These are phyloP conservation scores for Metschnikowia continentalis DNA, from an alignment of 805 yeast genomes.

Conservation along the genomic window DNA sequence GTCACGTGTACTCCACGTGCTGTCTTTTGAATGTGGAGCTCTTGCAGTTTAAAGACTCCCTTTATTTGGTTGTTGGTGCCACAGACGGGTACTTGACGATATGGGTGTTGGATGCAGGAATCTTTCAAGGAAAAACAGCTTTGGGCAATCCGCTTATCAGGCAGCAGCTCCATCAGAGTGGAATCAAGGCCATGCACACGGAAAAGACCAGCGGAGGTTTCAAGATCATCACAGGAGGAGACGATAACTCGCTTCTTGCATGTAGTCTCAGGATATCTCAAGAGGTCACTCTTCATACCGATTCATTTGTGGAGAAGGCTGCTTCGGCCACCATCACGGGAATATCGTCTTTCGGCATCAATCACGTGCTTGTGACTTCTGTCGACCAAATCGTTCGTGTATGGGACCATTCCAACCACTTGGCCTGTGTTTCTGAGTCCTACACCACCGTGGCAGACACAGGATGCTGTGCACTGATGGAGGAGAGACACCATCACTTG, in stretches of 20 bases:
- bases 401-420: constrained; percentile 47
- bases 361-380: constrained; percentile 52
- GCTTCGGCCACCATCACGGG: constrained; percentile 88
- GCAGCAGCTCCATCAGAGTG: constrained; percentile 75
- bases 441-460: constrained; percentile 91
- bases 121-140: neutral
- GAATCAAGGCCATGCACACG: constrained; percentile 61
- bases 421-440: constrained; percentile 31
- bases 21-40: constrained; percentile 68
- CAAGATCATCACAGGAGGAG: constrained; percentile 77
- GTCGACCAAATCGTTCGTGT: constrained; percentile 76
- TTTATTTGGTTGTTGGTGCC: constrained; percentile 50
- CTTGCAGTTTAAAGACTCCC: constrained; percentile 22
- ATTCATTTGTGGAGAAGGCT: constrained; percentile 47
- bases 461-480: constrained; percentile 56
- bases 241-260: constrained; percentile 67
- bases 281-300: constrained; percentile 18
- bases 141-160: constrained; percentile 31
- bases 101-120: constrained; percentile 34
- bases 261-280: constrained; percentile 14
- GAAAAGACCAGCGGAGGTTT: constrained; percentile 13
- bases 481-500: constrained; percentile 24
- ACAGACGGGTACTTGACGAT: constrained; percentile 78
- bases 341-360: constrained; percentile 32
- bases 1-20: constrained; percentile 62